These are phyloP conservation scores for Danielia oregonensis DNA, from an alignment of 805 yeast species.

Conservation along the genomic window DNA sequence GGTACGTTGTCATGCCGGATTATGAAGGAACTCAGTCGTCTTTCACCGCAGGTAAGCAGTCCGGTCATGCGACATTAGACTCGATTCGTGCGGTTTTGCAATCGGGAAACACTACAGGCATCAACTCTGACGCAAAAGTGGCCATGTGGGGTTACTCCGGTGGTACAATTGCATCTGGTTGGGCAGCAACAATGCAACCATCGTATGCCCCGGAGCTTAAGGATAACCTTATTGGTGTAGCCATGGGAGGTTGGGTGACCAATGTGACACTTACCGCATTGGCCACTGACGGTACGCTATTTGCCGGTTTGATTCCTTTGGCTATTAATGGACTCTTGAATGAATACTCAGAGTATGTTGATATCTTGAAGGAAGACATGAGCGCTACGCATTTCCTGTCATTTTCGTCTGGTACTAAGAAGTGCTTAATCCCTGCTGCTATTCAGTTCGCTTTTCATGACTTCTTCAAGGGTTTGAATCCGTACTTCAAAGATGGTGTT, in stretches of 20 bases:
- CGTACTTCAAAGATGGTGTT: constrained; percentile 5
- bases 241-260: constrained; percentile 35
- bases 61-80: constrained; percentile 30
- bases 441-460: constrained; percentile 5
- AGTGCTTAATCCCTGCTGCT: constrained; percentile 6
- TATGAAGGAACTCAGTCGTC: constrained; percentile 32
- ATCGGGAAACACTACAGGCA: constrained; percentile 16
- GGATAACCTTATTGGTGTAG: constrained; percentile 26
- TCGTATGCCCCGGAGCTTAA: constrained; percentile 31
- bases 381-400: too few species aligned
- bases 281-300: constrained; percentile 22
- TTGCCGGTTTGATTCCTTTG: constrained; percentile 27
- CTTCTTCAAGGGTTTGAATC: constrained; percentile 6
- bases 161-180: constrained; percentile 35
- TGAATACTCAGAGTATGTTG: constrained; percentile 26
- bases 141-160: constrained; percentile 38
- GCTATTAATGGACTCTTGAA: constrained; percentile 29
- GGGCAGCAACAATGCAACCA: constrained; percentile 38
- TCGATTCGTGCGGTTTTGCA: constrained; percentile 26
- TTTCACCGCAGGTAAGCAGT: constrained; percentile 29
- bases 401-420: neutral
- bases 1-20: constrained; percentile 31
- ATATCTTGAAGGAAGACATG: neutral
- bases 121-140: constrained; percentile 18
- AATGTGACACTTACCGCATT: constrained; percentile 28